These are phyloP conservation scores for Misopates orontium DNA, from an alignment of 257 asterid species.

Conservation along the genomic window DNA sequence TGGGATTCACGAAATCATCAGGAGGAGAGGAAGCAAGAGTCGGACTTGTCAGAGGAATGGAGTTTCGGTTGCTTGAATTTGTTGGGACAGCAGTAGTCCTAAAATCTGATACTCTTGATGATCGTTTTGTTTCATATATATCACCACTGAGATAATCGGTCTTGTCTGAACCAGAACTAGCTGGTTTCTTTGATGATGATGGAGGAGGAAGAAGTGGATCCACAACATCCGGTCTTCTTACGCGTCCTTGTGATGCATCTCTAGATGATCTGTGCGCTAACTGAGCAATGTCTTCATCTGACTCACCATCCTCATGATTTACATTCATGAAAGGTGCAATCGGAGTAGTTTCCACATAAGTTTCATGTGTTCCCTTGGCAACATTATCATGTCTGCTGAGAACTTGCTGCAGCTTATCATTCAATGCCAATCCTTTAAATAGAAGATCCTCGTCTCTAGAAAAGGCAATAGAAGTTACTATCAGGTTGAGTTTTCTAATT, in stretches of 20 bases:
- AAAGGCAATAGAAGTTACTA: conserved; percentile 17
- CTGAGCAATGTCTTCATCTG: conserved; percentile 63
- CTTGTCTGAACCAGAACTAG: not conserved
- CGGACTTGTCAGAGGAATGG: conserved; percentile 14
- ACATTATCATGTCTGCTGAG: conserved; percentile 64
- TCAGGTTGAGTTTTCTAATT: conserved; percentile 7
- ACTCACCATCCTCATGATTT: conserved; percentile 65
- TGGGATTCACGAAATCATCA: conserved; percentile 19
- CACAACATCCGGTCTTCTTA: conserved; percentile 41
- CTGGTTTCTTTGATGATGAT: conserved; percentile 5
- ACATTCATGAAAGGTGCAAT: conserved; percentile 69
- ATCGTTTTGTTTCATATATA: conserved; percentile 8
- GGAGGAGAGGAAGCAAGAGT: conserved; percentile 26
- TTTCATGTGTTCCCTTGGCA: conserved; percentile 51
- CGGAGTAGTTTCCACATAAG: conserved; percentile 36
- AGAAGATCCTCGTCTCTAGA: conserved; percentile 89
- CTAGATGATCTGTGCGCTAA: conserved; percentile 65
- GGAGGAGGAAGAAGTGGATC: conserved; percentile 69
- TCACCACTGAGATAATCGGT: conserved; percentile 24
- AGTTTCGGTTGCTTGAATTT: not conserved
- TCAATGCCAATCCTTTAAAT: conserved; percentile 72
- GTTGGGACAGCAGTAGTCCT: not conserved
- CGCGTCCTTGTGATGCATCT: conserved; percentile 68
- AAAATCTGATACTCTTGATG: not conserved
- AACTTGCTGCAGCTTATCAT: conserved; percentile 84